Percentiles rank a stretch among this genome's conserved stretches.
Evolutionary conservation across 2,329 filamentous ascomycete species (phyloP).

Genomic region (Byssochlamys sp.): DNA sequence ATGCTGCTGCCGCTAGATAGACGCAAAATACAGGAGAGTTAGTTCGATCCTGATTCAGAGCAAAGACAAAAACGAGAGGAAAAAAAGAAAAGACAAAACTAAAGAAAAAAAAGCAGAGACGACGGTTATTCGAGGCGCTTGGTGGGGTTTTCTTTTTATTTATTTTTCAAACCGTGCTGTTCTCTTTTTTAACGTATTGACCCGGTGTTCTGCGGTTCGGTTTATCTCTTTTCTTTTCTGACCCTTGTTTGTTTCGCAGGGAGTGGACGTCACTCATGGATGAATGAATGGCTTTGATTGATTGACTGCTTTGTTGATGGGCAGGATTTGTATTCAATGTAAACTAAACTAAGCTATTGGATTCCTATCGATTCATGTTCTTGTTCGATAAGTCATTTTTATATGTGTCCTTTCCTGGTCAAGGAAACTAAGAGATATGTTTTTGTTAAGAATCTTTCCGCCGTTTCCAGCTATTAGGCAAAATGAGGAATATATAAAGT

Average conservation of each 20-base stretch:
- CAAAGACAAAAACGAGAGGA: neutral
- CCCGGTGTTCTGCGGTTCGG: neutral
- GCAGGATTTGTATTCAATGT: neutral
- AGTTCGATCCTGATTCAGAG: neutral
- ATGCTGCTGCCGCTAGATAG: conserved; percentile 22
- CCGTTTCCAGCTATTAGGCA: too few relatives aligned
- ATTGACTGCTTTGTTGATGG: neutral
- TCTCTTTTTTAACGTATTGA: neutral
- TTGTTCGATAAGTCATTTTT: too few relatives aligned
- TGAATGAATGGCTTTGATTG: neutral
- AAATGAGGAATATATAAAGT: too few relatives aligned
- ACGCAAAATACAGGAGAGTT: neutral
- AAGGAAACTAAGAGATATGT: too few relatives aligned
- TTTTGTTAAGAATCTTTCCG: too few relatives aligned
- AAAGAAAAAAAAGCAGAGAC: neutral
- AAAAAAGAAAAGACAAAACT: neutral
- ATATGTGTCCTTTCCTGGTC: too few relatives aligned
- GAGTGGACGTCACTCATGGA: neutral
- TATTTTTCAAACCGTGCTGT: neutral
- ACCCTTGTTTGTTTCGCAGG: neutral
- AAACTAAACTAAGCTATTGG: neutral
- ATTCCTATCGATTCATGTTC: neutral
- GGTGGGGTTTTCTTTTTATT: neutral
- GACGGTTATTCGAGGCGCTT: neutral
- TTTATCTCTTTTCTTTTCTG: neutral